Conservation (phyloP, 495 filamentous ascomycete genomes). For the Peziza echinospora region DNA sequence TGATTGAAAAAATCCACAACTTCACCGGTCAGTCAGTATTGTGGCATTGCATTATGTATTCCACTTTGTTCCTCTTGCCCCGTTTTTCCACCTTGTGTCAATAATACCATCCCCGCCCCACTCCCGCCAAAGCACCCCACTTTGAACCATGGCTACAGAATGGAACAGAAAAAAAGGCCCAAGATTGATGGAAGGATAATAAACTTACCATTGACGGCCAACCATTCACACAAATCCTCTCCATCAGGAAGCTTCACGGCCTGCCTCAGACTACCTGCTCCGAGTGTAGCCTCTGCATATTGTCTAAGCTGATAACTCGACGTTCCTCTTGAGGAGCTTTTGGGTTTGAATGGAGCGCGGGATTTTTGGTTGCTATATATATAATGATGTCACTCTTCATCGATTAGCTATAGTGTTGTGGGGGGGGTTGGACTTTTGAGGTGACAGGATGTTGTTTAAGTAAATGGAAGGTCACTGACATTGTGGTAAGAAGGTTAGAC, state of each 20-base stretch:
- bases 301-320: conserved; percentile 91
- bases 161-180: not conserved
- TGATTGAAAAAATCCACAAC: conserved; percentile 99
- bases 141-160: conserved; percentile 1
- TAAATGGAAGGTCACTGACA: too few relatives aligned
- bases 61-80: too few relatives aligned
- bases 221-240: conserved; percentile 91
- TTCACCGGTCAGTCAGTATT: too few relatives aligned
- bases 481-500: too few relatives aligned
- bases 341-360: conserved; percentile 47
- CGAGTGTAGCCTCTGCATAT: conserved; percentile 91
- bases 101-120: too few relatives aligned
- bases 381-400: too few relatives aligned
- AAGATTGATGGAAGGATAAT: too few relatives aligned
- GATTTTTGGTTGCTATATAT: not conserved
- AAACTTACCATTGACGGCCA: conserved; percentile 72
- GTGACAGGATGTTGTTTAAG: too few relatives aligned
- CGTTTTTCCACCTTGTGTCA: too few relatives aligned
- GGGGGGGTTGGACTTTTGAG: too few relatives aligned
- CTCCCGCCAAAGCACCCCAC: not conserved
- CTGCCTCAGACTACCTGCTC: conserved; percentile 84
- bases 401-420: too few relatives aligned
- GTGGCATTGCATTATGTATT: too few relatives aligned
- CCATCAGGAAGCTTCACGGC: conserved; percentile 92
- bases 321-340: conserved; percentile 62